Evolutionary conservation across 2,329 filamentous ascomycete species (phyloP), one percentile per base, ranked within the genome.

Genomic region (Berkeleyomyces rouxiae): DNA sequence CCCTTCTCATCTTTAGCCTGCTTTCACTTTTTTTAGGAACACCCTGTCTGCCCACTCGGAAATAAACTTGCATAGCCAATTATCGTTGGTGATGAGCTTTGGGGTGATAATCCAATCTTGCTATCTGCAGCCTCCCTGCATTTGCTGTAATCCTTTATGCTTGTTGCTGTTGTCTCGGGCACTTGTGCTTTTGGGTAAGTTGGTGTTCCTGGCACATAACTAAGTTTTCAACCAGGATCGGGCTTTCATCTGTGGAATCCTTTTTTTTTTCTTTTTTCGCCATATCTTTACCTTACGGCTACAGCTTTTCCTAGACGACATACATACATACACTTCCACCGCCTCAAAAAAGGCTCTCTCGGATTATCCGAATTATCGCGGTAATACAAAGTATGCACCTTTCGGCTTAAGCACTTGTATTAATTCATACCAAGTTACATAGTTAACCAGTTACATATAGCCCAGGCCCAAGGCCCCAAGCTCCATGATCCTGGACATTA

Each of bases 101-200:
- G 10, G 11, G 49, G 49, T 55, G 33, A 31, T n/a, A 55, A 55
- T 55, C 49, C 37, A 55, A 55, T 55, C 10, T 55, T 55, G 49
- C 49, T 31, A 55, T 55, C 49, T 55, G 49, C 49, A 55, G 49
- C 49, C 33, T 55, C 49, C 49, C 49, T 55, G 49, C 49, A 55
- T 55, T 55, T 37, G 49, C 49, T 39, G 49, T 33, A 55, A 55
- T 55, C 49, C 49, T 33, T n/a, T 39, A 13, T 37, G 31, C 16
- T 55, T 55, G 13, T 46, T 11, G 23, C 23, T 23, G 37, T 39
- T 55, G 31, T 55, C 49, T 37, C 37, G 33, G 31, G 13, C 23
- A 53, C 13, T 36, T 53, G 49, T 53, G 31, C 10, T 31, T 53
- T 31, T 31, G 33, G 44, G 4, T 13, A 16, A 16, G 44, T 2